Base-by-base conservation (phyloP, 2,329 filamentous ascomycete genomes). In the Penicillium sp. region DNA sequence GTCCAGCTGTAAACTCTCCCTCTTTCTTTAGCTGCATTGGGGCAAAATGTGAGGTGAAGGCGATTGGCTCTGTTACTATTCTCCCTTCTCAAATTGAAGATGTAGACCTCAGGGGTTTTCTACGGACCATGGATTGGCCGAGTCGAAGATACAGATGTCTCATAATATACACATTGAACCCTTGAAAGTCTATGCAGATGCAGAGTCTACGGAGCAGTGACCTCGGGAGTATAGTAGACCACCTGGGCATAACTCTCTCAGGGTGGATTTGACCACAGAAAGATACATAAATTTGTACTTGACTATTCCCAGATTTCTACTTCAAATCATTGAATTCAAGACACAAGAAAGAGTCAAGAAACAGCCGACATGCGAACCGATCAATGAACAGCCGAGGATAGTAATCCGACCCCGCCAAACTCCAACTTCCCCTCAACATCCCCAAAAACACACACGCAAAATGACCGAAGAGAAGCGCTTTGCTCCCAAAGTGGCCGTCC, bases 391-490 rank as follows among this genome's bases (percentile, higher is more conserved):
- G 48, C 29, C 43, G 45, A 48, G 46, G 56, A 60, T 44, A 49
- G 55, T 63, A 53, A 63, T 52, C 61, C 56, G 16, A 54, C 55
- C 60, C 59, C 59, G 55, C 59, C 47, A 48, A 56, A 48, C 56
- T 57, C 62, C 64, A 53, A 57, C 53, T 63, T 62, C 65, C 64
- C 67, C 65, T 65, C 68, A 54, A 34, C 36, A 39, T 43, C 47
- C 18, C 18, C 18, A 18, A 18, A 18, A 18, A 18, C 18, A 18
- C 18, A 24, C 41, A 46, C 14, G 13, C 34, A 55, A 64, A 56
- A 74, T 74, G 71, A 55, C 59, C 34, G 68, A 67, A 56, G 45
- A 66, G 42, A 74, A 75, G 60, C 68, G 69, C 48, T 77, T 77
- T 56, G 64, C 67, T 11, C 75, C 75, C 44, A 77, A 76, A 53